Conservation (phyloP, 345 rosid species). For the Linum tenue region DNA sequence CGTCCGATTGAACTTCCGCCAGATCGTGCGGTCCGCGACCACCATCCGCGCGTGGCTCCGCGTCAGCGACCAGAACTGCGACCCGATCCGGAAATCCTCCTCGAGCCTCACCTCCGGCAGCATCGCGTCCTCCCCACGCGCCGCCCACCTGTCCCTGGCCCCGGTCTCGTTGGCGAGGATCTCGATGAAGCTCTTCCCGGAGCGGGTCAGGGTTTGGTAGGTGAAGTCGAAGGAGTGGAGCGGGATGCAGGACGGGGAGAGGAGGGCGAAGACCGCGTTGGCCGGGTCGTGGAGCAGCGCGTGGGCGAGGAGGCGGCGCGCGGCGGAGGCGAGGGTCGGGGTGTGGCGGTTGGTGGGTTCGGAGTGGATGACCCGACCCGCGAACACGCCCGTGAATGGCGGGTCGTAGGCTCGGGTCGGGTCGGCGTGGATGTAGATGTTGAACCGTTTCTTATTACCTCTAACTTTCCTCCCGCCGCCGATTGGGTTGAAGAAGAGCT, state of each 20-base stretch:
- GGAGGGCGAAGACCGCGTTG: conserved; percentile 56
- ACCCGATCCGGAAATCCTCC: conserved; percentile 67
- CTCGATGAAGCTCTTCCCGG: conserved; percentile 62
- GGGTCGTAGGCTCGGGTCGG: conserved; percentile 39
- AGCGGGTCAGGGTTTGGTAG: conserved; percentile 26
- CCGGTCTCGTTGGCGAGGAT: conserved; percentile 46
- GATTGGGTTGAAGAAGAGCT: conserved; percentile 39
- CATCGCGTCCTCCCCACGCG: conserved; percentile 67
- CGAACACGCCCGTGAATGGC: conserved; percentile 48
- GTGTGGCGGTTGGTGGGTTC: conserved; percentile 38
- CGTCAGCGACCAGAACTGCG: conserved; percentile 75
- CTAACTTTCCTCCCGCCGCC: not conserved
- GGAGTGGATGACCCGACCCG: conserved; percentile 44
- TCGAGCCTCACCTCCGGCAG: conserved; percentile 50
- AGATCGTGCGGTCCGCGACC: conserved; percentile 43
- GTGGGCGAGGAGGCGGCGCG: conserved; percentile 56
- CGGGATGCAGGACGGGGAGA: conserved; percentile 69
- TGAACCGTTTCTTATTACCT: conserved; percentile 26
- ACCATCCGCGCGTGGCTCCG: conserved; percentile 60
- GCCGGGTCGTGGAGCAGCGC: conserved; percentile 53
- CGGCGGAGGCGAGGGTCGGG: conserved; percentile 60
- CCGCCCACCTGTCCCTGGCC: conserved; percentile 59
- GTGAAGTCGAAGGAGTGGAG: conserved; percentile 55
- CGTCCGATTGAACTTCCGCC: conserved; percentile 52
- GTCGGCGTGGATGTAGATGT: conserved; percentile 67